These are phyloP conservation scores for Salmacisia buchloeana DNA, from an alignment of 1,284 basidiomycete genomes.

Conservation along the genomic window DNA sequence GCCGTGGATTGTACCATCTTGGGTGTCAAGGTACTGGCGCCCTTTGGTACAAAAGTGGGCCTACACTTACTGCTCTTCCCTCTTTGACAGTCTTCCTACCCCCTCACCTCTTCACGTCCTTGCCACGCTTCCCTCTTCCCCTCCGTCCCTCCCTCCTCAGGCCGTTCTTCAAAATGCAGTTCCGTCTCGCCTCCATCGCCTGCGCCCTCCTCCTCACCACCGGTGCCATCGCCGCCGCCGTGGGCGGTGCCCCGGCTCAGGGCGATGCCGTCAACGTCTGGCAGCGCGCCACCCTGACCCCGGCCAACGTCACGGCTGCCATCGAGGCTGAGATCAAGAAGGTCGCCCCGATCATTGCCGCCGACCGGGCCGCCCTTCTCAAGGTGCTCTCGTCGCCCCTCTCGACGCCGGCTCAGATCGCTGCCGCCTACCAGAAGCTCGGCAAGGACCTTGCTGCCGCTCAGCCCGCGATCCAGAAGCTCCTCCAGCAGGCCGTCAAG, in stretches of 20 bases:
- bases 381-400: not conserved
- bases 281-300: not conserved
- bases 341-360: not conserved
- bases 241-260: not conserved
- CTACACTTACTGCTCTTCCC: too few species aligned
- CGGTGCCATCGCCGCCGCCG: not conserved
- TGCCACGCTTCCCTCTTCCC: not conserved
- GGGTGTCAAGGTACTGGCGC: too few species aligned
- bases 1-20: too few species aligned
- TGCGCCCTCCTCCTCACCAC: constrained; percentile 3
- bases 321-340: not conserved
- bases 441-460: not conserved
- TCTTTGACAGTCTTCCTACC: not conserved
- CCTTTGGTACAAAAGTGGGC: too few species aligned
- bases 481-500: not conserved
- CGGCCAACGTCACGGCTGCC: not conserved
- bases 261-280: too few species aligned
- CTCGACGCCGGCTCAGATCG: not conserved
- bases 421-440: not conserved
- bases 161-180: constrained; percentile 1
- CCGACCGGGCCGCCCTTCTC: not conserved
- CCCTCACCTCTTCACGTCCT: not conserved
- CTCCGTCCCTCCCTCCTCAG: not conserved
- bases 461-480: not conserved
- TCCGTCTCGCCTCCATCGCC: not conserved